Base-by-base conservation (phyloP, 2,329 filamentous ascomycete species). In the Lachnellula cervina region DNA sequence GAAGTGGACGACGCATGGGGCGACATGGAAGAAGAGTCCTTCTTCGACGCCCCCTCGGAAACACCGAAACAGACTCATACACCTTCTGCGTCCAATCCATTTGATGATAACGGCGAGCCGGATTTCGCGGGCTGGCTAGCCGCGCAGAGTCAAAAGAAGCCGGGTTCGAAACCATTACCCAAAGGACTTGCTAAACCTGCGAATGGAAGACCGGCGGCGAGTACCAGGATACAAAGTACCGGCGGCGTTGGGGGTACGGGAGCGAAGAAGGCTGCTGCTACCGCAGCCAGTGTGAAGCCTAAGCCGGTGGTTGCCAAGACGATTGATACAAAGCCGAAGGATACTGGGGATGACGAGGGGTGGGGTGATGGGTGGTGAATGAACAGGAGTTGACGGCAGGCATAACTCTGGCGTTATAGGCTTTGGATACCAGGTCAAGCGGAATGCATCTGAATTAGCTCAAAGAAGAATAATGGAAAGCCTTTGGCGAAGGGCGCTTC, bases 71-170 rank as follows among this genome's bases (percentile, higher is more conserved):
- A 62, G 64, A 59, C 48, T 49, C 51, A 70, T 6, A 66, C 76
- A 32, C 63, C 73, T 16, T 65, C 70, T 17, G 62, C 68, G 42
- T 53, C 68, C 32, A 74, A 79, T 6, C 79, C 86, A 0, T 93
- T 88, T 61, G 89, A 93, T 57, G 91, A 96, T 64, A 85, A 88
- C 25, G 86, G 87, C 2, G 93, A 99, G 70, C 93, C 93, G 0
- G 94, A 97, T 71, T 97, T 99, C 72, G 93, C 91, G 5, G 92
- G 91, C 5, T 97, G 94, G 92, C 73, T 97, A 21, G 91, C 90
- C 13, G 91, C 92, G 13, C 90, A 97, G 69, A 84, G 88, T 5
- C 80, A 86, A 60, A 97, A 95, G 74, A 79, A 79, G 66, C 71
- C 56, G 51, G 68, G 43, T 9, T 59, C 69, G 1, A 94, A 89